Evolutionary conservation across 139 green algal species (phyloP).

Genomic region (Auxenochlorella pyrenoidosa): DNA sequence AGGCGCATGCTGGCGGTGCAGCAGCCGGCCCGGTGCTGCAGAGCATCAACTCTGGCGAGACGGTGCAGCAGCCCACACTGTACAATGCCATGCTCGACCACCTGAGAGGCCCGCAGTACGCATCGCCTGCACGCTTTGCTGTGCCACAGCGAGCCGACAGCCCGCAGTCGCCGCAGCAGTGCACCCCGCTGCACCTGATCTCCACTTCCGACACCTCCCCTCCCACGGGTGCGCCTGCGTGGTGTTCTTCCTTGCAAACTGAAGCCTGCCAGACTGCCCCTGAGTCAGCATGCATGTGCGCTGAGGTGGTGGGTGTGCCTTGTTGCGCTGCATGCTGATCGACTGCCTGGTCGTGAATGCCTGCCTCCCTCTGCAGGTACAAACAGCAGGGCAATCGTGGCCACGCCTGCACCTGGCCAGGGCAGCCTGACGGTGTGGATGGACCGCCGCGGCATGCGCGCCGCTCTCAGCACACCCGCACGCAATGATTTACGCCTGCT

Average conservation of each 20-base stretch:
- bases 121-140: conserved; percentile 18
- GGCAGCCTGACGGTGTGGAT: conserved; percentile 47
- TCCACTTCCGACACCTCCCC: not conserved
- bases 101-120: conserved; percentile 26
- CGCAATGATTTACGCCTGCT: conserved; percentile 37
- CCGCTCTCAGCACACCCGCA: conserved; percentile 32
- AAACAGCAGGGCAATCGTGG: not conserved
- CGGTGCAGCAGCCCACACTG: conserved; percentile 43
- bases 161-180: conserved; percentile 43
- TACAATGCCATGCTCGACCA: conserved; percentile 46
- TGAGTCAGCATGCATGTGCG: not conserved
- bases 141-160: conserved; percentile 9
- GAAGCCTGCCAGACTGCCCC: not conserved
- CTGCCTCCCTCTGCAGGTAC: not conserved
- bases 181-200: conserved; percentile 48
- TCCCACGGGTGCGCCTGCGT: not conserved
- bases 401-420: conserved; percentile 38
- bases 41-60: conserved; percentile 5
- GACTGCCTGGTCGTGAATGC: not conserved
- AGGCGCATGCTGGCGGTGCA: not conserved
- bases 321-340: not conserved
- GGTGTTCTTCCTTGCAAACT: no score
- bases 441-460: conserved; percentile 41
- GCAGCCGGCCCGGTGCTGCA: not conserved
- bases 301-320: not conserved